A percentile compares a stretch with the other conserved stretches of the same genome.
phyloP scores from a whole-genome alignment of 495 filamentous ascomycete species.

The Glutinoglossum americanum region DNA sequence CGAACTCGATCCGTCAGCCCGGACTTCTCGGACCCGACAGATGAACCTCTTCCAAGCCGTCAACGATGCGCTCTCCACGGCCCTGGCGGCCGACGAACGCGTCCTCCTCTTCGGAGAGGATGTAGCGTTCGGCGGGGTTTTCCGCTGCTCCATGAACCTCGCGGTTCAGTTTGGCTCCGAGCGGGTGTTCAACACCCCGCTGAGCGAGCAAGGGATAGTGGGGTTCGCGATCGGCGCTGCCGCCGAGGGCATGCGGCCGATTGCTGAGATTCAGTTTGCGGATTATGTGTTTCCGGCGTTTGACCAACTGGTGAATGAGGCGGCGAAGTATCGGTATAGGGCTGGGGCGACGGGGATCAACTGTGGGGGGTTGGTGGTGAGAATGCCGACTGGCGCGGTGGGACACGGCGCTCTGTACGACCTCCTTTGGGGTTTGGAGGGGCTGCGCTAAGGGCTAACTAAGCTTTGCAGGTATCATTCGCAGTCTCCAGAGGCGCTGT shows the following conservation, averaged over 20 bases:
- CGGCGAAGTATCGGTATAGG: conserved; percentile 77
- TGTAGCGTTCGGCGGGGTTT: conserved; percentile 90
- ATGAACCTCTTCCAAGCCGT: conserved; percentile 87
- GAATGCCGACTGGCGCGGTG: conserved; percentile 88
- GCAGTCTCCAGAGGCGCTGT: conserved; percentile 80
- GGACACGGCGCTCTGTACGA: conserved; percentile 79
- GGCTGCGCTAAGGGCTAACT: neutral
- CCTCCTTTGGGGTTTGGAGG: neutral
- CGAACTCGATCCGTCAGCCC: conserved; percentile 40
- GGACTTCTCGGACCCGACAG: conserved; percentile 47
- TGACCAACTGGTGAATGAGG: conserved; percentile 94
- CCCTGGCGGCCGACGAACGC: conserved; percentile 64
- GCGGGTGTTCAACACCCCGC: conserved; percentile 88
- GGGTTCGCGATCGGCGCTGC: conserved; percentile 85
- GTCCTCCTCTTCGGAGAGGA: conserved; percentile 92
- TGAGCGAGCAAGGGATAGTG: conserved; percentile 85
- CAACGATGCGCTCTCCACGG: conserved; percentile 66
- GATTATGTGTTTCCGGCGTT: conserved; percentile 96
- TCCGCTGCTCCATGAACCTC: conserved; percentile 83
- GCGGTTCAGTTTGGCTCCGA: conserved; percentile 68
- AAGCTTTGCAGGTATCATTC: conserved; percentile 49
- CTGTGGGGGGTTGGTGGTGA: conserved; percentile 60
- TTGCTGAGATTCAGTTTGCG: conserved; percentile 95
- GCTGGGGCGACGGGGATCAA: conserved; percentile 50
- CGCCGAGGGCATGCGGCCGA: conserved; percentile 75